A percentile compares a stretch with the other conserved stretches of the same genome.
These are phyloP conservation scores for Westerdykella ornata DNA, from an alignment of 2,329 filamentous ascomycete genomes.

Conservation along the genomic window DNA sequence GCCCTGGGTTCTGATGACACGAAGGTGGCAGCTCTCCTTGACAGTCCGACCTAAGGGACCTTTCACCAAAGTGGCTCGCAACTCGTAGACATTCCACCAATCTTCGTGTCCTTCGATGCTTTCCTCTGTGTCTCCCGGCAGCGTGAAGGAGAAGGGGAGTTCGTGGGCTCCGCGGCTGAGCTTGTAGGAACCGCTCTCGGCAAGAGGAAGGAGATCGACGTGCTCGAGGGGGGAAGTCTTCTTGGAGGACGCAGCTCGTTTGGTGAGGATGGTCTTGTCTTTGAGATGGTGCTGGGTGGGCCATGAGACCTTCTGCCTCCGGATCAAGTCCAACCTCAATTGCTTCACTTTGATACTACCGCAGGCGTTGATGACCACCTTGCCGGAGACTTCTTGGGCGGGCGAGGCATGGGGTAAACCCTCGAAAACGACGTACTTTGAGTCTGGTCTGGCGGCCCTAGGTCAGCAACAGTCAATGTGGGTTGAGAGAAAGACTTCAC, in stretches of 20 bases:
- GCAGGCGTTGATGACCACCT: slow-evolving; percentile 42
- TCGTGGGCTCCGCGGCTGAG: slow-evolving; percentile 46
- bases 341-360: slow-evolving; percentile 45
- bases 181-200: slow-evolving; percentile 40
- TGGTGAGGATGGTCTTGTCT: background rate
- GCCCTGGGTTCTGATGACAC: slow-evolving; percentile 45
- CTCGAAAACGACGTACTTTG: slow-evolving; percentile 46
- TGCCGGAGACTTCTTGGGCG: slow-evolving; percentile 41
- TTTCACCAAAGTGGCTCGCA: slow-evolving; percentile 82
- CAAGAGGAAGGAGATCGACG: slow-evolving; percentile 41
- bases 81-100: slow-evolving; percentile 79
- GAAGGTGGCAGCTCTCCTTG: slow-evolving; percentile 61
- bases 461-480: slow-evolving; percentile 3
- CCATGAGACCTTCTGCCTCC: slow-evolving; percentile 45
- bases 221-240: slow-evolving; percentile 43
- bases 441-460: slow-evolving; percentile 34
- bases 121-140: slow-evolving; percentile 56
- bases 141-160: slow-evolving; percentile 46
- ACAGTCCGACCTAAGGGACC: slow-evolving; percentile 87
- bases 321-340: slow-evolving; percentile 43
- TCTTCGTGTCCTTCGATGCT: slow-evolving; percentile 85
- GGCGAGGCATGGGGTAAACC: slow-evolving; percentile 43
- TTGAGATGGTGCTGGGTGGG: slow-evolving; percentile 4
- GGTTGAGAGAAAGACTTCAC: background rate
- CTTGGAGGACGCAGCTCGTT: slow-evolving; percentile 22